Evolutionary conservation across 257 asterid genomes (phyloP).

Genomic region (Gentiana dahurica): DNA sequence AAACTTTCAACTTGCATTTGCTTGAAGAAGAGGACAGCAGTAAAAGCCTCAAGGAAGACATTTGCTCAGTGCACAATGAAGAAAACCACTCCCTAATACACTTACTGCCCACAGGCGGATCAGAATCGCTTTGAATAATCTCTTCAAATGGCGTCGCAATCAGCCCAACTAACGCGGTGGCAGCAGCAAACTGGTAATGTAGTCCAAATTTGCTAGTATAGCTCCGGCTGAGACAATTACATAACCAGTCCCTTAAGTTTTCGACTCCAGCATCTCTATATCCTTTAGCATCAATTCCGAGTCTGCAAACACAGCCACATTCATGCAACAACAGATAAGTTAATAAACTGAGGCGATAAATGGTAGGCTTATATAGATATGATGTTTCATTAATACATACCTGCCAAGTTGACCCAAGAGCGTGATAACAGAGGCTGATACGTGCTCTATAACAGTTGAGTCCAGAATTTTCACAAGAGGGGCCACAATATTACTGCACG

Average conservation of each 20-base stretch:
- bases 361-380: neutral
- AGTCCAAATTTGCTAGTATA: constrained; percentile 23
- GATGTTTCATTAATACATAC: constrained; percentile 18
- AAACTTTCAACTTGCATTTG: constrained; percentile 2
- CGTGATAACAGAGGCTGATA: constrained; percentile 38
- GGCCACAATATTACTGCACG: constrained; percentile 32
- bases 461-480: constrained; percentile 40
- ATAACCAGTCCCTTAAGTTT: constrained; percentile 40
- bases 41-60: constrained; percentile 34
- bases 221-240: constrained; percentile 19
- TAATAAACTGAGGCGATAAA: neutral
- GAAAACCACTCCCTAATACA: constrained; percentile 56
- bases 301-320: constrained; percentile 29
- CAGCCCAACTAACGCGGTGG: constrained; percentile 39
- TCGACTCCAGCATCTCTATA: constrained; percentile 41
- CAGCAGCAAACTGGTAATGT: constrained; percentile 34
- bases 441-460: constrained; percentile 28
- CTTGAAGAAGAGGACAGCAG: constrained; percentile 9
- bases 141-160: constrained; percentile 40
- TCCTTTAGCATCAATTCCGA: constrained; percentile 53
- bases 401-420: constrained; percentile 90
- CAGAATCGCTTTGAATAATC: constrained; percentile 19
- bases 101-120: constrained; percentile 18
- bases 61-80: constrained; percentile 46
- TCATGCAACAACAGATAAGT: too few species aligned